phyloP scores from a whole-genome alignment of 352 stramenopile species.

The Globisporangium canariense region DNA sequence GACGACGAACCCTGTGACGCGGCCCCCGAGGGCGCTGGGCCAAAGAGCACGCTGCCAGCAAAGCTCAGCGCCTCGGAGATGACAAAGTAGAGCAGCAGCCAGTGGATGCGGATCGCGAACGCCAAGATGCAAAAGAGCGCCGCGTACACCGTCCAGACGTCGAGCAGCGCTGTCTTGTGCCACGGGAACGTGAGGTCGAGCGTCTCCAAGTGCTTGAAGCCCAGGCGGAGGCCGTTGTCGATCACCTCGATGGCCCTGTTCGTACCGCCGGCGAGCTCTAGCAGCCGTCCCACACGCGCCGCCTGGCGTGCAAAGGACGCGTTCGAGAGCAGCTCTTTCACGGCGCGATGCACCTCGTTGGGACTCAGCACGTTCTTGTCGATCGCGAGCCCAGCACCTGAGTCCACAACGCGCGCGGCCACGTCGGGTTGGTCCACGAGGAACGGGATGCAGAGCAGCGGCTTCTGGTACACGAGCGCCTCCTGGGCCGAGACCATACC shows the following conservation, averaged over 20 bases:
- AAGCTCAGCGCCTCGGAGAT: constrained; percentile 42
- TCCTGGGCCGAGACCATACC: constrained; percentile 85
- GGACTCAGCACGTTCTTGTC: constrained; percentile 71
- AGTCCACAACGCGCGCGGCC: constrained; percentile 70
- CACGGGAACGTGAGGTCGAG: constrained; percentile 64
- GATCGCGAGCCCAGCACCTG: constrained; percentile 61
- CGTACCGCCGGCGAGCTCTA: constrained; percentile 65
- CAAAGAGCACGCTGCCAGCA: constrained; percentile 41
- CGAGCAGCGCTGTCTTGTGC: constrained; percentile 76
- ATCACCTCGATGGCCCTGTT: constrained; percentile 63
- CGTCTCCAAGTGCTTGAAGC: constrained; percentile 61
- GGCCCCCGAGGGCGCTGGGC: constrained; percentile 10
- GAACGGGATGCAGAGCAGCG: constrained; percentile 87
- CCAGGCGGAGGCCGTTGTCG: constrained; percentile 53
- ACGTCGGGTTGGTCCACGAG: constrained; percentile 85
- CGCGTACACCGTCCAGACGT: constrained; percentile 77
- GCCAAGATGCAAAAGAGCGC: constrained; percentile 66
- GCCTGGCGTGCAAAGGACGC: constrained; percentile 41
- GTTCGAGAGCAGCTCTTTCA: constrained; percentile 48
- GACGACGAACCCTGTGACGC: background rate
- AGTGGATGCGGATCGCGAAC: constrained; percentile 57
- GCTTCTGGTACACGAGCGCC: constrained; percentile 70
- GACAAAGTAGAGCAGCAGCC: constrained; percentile 64
- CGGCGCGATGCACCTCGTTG: constrained; percentile 48
- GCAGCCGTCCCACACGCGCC: constrained; percentile 42